Evolutionary conservation across 2,329 filamentous ascomycete species (phyloP).

Genomic region (Pestalotiopsis sp.): DNA sequence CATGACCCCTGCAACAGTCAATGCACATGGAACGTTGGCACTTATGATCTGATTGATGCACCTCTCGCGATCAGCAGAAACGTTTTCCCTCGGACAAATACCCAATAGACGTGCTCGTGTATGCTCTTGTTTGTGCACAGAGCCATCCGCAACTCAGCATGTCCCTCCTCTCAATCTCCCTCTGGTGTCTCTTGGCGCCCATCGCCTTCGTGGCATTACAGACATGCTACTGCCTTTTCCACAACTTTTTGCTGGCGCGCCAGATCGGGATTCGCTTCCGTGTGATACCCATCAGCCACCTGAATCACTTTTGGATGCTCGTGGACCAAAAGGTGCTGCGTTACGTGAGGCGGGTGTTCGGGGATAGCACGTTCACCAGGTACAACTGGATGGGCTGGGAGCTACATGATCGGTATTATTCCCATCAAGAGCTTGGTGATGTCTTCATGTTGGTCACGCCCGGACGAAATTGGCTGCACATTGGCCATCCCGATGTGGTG

Average conservation of each 20-base stretch:
- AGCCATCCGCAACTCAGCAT: no score
- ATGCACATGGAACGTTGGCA: no score
- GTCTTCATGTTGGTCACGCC: conserved; percentile 22
- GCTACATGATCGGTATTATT: conserved; percentile 23
- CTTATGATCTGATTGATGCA: no score
- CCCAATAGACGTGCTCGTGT: no score
- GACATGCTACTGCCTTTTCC: not conserved
- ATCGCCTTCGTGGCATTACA: not conserved
- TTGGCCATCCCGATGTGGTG: conserved; percentile 17
- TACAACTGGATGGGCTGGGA: conserved; percentile 36
- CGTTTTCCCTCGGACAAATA: no score
- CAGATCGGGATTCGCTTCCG: conserved; percentile 30
- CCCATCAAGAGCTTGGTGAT: conserved; percentile 30
- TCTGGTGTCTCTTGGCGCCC: not conserved
- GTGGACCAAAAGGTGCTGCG: conserved; percentile 26
- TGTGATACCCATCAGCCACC: conserved; percentile 32
- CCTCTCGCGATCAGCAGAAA: no score
- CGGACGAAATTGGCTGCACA: conserved; percentile 19
- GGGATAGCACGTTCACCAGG: conserved; percentile 32
- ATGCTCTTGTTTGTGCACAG: not conserved
- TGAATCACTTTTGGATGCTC: conserved; percentile 35
- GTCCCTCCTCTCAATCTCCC: not conserved
- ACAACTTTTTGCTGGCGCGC: not conserved
- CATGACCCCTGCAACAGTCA: no score
- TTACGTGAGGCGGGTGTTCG: conserved; percentile 25